A percentile compares a stretch with the other conserved stretches of the same genome.
Evolutionary conservation across 768 basidiomycete genomes (phyloP).

Genomic region (Coprinellus micaceus): DNA sequence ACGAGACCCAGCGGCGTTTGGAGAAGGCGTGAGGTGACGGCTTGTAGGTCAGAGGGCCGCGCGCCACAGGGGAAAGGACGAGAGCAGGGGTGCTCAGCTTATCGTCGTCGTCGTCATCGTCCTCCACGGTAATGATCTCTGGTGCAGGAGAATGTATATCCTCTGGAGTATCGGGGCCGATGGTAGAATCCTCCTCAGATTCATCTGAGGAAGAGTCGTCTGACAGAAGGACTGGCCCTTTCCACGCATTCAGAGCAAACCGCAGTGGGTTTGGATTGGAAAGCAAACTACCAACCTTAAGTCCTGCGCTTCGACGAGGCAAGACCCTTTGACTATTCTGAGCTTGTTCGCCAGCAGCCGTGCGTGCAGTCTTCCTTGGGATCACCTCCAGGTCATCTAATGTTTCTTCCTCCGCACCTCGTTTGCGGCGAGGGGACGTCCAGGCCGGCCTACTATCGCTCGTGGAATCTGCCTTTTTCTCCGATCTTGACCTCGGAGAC

Average conservation of each 20-base stretch:
- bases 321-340: constrained; percentile 20
- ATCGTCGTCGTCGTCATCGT: constrained; percentile 17
- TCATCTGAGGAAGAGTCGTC: constrained; percentile 41
- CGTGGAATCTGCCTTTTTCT: constrained; percentile 17
- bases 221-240: constrained; percentile 38
- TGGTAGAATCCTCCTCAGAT: constrained; percentile 42
- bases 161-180: constrained; percentile 56
- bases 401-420: constrained; percentile 29
- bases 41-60: constrained; percentile 49
- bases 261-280: constrained; percentile 59
- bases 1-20: constrained; percentile 51
- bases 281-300: constrained; percentile 45
- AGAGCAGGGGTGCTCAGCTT: constrained; percentile 8
- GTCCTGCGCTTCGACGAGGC: constrained; percentile 37
- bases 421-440: constrained; percentile 27
- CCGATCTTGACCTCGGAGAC: constrained; percentile 29
- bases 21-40: constrained; percentile 66
- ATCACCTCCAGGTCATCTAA: constrained; percentile 31
- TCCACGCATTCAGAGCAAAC: constrained; percentile 59
- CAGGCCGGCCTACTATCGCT: constrained; percentile 16
- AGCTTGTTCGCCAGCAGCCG: too few species aligned
- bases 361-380: constrained; percentile 26
- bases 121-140: constrained; percentile 19
- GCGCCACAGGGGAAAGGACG: constrained; percentile 23
- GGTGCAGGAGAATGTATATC: constrained; percentile 44